Evolutionary conservation across 2,329 filamentous ascomycete species (phyloP), one percentile per base, ranked within the genome.

Genomic region (Aulographum hederae): DNA sequence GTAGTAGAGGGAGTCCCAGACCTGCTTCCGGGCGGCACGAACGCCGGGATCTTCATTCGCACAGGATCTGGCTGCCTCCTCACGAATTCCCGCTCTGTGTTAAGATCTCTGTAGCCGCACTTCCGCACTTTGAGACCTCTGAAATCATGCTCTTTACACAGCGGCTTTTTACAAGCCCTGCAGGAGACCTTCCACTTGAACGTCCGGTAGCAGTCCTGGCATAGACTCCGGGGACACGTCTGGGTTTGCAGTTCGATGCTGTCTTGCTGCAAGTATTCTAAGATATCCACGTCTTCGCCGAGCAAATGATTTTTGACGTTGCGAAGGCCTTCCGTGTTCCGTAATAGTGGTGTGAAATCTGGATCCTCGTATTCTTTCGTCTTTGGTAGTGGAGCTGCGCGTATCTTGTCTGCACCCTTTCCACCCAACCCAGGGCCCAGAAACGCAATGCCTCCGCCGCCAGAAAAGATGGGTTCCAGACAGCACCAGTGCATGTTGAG

Each of bases 131-230:
- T 64, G 14, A 69, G 52, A 11, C 59, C 65, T 17, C 65, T 59
- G 28, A 71, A 60, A 39, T 71, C 67, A 43, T 71, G 67, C 40
- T 69, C 66, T 40, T 69, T 67, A 46, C 67, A 71, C 17, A 71
- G 50, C 2, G 65, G 58, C 33, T 57, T 65, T 26, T 65, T 65
- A 49, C 67, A 71, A 27, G 54, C 58, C 41, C 65, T 63, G 45
- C 67, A 71, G 25, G 63, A 57, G n/a, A 70, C 58, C 41, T 67
- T 69, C 67, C 67, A 71, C 30, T 63, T 57, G 29, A 65, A 61
- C n/a, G 60, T 63, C 18, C 61, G 57, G 39, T 67, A 67, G 44
- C 67, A 71, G 35, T 68, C 63, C 32, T 65, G 58, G 42, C 67
- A 71, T 13, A 71, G 45, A 29, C 65, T 66, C 27, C 67, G 59